phyloP scores from a whole-genome alignment of 768 basidiomycete species.

The Clavaria fumosa region DNA sequence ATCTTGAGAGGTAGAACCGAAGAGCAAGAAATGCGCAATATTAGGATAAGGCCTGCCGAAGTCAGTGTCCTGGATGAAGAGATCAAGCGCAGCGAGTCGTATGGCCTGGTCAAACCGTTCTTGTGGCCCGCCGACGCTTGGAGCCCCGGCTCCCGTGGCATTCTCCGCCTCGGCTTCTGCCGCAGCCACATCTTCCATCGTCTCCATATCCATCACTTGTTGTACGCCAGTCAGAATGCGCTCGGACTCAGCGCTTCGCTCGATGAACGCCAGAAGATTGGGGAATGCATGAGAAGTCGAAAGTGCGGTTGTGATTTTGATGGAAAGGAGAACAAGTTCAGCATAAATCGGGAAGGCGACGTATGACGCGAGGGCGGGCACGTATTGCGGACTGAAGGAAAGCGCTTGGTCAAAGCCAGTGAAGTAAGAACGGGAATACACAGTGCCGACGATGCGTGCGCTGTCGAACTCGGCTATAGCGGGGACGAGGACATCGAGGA shows the following conservation, averaged over 20 bases:
- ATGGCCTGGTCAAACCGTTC: slow-evolving; percentile 51
- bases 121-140: slow-evolving; percentile 31
- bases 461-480: slow-evolving; percentile 52
- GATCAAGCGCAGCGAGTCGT: slow-evolving; percentile 59
- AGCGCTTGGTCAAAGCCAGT: slow-evolving; percentile 61
- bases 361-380: slow-evolving; percentile 73
- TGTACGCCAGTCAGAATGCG: slow-evolving; percentile 72
- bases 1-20: slow-evolving; percentile 45
- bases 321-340: slow-evolving; percentile 59
- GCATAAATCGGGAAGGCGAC: slow-evolving; percentile 55
- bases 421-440: slow-evolving; percentile 54
- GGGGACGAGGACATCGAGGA: slow-evolving; percentile 78
- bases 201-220: slow-evolving; percentile 45
- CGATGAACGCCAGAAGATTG: slow-evolving; percentile 62
- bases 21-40: slow-evolving; percentile 75
- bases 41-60: slow-evolving; percentile 54
- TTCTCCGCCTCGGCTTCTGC: slow-evolving; percentile 48
- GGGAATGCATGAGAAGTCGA: slow-evolving; percentile 53
- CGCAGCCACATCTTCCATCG: slow-evolving; percentile 40
- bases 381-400: slow-evolving; percentile 50
- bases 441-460: slow-evolving; percentile 33
- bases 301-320: slow-evolving; percentile 60
- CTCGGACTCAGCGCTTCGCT: slow-evolving; percentile 72
- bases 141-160: slow-evolving; percentile 60
- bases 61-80: slow-evolving; percentile 69